Evolutionary conservation across 202 grass and related monocot species (phyloP).

Genomic region (Alloteropsis angusta): DNA sequence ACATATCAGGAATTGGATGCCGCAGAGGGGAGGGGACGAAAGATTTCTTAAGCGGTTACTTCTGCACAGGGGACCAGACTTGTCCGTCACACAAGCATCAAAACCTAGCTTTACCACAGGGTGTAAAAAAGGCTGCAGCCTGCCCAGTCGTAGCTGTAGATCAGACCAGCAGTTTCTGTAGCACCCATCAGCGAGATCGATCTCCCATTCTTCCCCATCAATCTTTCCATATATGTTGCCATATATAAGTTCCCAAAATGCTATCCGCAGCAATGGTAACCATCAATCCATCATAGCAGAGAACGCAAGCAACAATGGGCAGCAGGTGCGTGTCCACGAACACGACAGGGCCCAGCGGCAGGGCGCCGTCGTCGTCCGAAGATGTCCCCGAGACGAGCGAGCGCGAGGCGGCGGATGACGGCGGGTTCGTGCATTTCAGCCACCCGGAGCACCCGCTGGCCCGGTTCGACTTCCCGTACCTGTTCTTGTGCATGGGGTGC

Average conservation of each 20-base stretch:
- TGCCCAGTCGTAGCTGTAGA: not conserved
- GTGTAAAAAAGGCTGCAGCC: conserved; percentile 39
- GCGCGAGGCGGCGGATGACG: not conserved
- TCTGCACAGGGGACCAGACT: conserved; percentile 26
- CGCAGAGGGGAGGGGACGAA: conserved; percentile 7
- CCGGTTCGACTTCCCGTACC: conserved; percentile 55
- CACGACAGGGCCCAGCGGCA: conserved; percentile 27
- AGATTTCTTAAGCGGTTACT: conserved; percentile 44
- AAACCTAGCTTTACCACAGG: conserved; percentile 42
- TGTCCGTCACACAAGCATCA: conserved; percentile 46
- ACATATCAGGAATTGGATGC: conserved; percentile 30
- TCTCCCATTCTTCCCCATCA: conserved; percentile 10
- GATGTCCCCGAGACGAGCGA: not conserved
- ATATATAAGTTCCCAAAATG: not conserved
- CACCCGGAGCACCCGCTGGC: conserved; percentile 71
- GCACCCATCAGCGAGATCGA: not conserved
- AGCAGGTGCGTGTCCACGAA: conserved; percentile 37
- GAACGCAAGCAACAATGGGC: conserved; percentile 36
- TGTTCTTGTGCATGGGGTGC: conserved; percentile 84
- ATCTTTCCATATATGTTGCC: not conserved
- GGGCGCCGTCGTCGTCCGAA: conserved; percentile 1
- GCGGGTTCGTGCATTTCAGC: conserved; percentile 61
- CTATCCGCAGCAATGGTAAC: not conserved
- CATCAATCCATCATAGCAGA: not conserved
- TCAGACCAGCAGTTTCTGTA: not conserved